Percentiles rank a stretch among this genome's conserved stretches.
phyloP scores from a whole-genome alignment of 148 eudicot genomes.

The Chenopodium album region DNA sequence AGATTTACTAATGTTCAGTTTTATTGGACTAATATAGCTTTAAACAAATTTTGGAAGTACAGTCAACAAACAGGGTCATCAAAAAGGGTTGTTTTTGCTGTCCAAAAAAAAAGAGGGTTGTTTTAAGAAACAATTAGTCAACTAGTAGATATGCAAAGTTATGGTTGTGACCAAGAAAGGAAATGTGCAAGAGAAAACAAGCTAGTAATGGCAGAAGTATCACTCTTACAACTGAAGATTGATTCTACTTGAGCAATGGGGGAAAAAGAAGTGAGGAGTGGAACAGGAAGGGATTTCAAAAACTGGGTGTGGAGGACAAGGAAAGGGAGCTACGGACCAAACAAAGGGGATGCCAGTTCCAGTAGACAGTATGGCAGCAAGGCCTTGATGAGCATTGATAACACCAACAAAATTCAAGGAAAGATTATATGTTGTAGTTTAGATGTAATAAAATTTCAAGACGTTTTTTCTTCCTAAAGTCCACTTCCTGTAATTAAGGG shows the following conservation, averaged over 20 bases:
- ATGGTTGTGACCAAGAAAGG: background rate
- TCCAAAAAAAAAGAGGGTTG: too few species aligned
- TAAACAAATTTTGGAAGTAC: background rate
- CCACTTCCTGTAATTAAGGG: background rate
- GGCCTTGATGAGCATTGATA: background rate
- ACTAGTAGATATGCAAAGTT: too few species aligned
- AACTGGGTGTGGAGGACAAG: background rate
- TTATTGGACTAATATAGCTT: background rate
- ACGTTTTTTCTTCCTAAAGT: background rate
- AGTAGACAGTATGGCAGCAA: background rate
- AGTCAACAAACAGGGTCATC: too few species aligned
- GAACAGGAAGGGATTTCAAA: too few species aligned
- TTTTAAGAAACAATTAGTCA: too few species aligned
- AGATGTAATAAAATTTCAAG: background rate
- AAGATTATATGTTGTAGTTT: background rate
- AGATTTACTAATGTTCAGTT: background rate
- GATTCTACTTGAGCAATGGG: background rate
- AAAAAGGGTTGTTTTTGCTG: too few species aligned
- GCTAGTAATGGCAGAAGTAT: background rate
- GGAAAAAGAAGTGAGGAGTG: background rate
- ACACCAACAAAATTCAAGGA: background rate
- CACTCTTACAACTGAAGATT: background rate
- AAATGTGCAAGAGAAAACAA: background rate
- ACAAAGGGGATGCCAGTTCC: background rate
- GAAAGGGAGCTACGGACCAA: background rate